Base-by-base conservation (phyloP, 1,139 yeast genomes). In the Candida tropicalis region DNA sequence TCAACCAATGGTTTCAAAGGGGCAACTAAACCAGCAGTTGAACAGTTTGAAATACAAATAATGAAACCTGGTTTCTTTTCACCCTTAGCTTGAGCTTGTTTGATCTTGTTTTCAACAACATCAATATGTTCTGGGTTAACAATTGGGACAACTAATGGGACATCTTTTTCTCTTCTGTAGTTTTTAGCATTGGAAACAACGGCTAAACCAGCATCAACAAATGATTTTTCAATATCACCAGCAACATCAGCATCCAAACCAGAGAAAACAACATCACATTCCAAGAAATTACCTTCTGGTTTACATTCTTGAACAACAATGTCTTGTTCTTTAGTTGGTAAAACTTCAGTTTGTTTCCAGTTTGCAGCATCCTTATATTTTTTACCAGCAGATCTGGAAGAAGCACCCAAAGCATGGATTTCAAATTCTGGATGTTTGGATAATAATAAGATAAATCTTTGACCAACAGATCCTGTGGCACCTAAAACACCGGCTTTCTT, bases 401-500 rank as follows among this genome's bases (percentile, higher is more conserved):
- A 89, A 5, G 99, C 99, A 50, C 99, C 99, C 49, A 93, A 75
- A 5, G 82, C 95, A 47, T 81, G 77, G 44, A 93, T 69, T 63
- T 88, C 90, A 58, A 95, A 90, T 50, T 89, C 89, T 26, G 98
- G 98, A 62, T 93, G 98, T 50, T 87, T 71, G 2, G 91, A 80
- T 52, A 93, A 76, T 43, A 93, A 75, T 44, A 91, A 75, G 51
- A 93, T 91, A 63, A 93, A 93, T 58, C 99, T 79, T 69, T 93
- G 99, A 43, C 99, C 99, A 37, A 93, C 99, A 34, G 96, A 85
- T 40, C 98, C 99, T 17, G 98, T 91, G 55, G 98, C 98, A 42
- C 99, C 99, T 52, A 93, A 75, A 56, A 93, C 97, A 70, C 99
- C 99, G 13, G 83, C 84, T 63, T 77, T 79, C 54, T 68, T 77